Percentiles rank a stretch among this genome's conserved stretches.
These are phyloP conservation scores for Phytopythium montanum DNA, from an alignment of 352 stramenopile genomes.

Conservation along the genomic window DNA sequence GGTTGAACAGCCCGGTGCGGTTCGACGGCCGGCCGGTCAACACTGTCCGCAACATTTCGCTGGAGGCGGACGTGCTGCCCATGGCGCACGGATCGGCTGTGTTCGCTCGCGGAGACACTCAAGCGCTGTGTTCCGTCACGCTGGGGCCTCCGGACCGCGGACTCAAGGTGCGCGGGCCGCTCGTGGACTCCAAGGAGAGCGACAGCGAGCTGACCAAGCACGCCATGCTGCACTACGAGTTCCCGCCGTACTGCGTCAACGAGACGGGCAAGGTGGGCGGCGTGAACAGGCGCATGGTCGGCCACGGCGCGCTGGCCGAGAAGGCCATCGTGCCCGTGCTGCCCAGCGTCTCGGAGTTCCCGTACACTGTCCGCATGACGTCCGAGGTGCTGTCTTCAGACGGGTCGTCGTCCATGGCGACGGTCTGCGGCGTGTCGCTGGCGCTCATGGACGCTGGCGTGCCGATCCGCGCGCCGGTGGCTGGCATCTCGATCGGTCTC, in stretches of 20 bases:
- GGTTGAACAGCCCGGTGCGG: constrained; percentile 51
- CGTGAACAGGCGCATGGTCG: constrained; percentile 93
- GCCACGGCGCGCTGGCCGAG: constrained; percentile 96
- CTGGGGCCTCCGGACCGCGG: constrained; percentile 78
- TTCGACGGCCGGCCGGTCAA: constrained; percentile 83
- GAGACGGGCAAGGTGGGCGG: constrained; percentile 88
- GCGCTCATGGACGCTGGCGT: constrained; percentile 97
- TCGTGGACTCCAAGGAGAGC: constrained; percentile 36
- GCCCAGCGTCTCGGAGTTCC: constrained; percentile 90
- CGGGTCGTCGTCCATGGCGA: constrained; percentile 95
- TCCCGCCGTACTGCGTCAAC: constrained; percentile 97
- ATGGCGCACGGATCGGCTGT: constrained; percentile 89
- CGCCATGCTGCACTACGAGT: constrained; percentile 98
- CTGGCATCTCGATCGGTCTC: constrained; percentile 95
- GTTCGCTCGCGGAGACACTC: constrained; percentile 87
- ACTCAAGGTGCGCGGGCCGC: constrained; percentile 59
- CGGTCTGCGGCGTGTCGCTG: constrained; percentile 95
- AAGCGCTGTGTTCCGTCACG: constrained; percentile 89
- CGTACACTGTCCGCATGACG: constrained; percentile 96
- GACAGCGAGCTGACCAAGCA: constrained; percentile 57
- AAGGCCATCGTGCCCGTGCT: constrained; percentile 93
- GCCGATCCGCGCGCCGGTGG: constrained; percentile 91
- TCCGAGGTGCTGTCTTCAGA: constrained; percentile 95
- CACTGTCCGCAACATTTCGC: constrained; percentile 82
- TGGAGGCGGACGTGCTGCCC: constrained; percentile 85